phyloP scores from a whole-genome alignment of 164 flowering plant genomes.

The Cinnamomum chago region DNA sequence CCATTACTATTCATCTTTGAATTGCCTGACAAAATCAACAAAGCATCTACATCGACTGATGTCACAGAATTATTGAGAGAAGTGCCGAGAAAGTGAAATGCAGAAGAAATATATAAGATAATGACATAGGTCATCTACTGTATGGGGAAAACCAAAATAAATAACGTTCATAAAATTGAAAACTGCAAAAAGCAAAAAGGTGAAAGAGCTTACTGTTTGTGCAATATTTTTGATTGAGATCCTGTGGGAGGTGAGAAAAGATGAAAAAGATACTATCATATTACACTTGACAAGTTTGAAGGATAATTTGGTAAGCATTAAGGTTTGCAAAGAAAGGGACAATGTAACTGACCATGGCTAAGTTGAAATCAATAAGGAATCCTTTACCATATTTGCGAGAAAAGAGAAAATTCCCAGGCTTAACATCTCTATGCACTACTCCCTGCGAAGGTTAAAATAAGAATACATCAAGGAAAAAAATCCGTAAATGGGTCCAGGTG shows the following conservation, averaged over 20 bases:
- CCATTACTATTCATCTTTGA: conserved; percentile 22
- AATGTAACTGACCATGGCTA: conserved; percentile 70
- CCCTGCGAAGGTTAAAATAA: conserved; percentile 46
- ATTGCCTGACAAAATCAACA: conserved; percentile 35
- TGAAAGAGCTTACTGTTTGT: conserved; percentile 39
- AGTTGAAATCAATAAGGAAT: conserved; percentile 92
- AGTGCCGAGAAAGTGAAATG: neutral
- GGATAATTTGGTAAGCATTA: neutral
- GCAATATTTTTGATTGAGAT: conserved; percentile 54
- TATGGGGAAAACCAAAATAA: no score
- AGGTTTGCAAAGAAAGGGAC: conserved; percentile 6
- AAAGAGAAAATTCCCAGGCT: conserved; percentile 96
- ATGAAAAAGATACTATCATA: neutral
- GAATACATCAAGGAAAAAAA: neutral
- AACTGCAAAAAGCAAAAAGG: conserved; percentile 3
- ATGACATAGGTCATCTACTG: no score
- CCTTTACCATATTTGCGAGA: conserved; percentile 68
- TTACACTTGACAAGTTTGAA: conserved; percentile 1
- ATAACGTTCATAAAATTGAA: no score
- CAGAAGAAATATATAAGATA: neutral
- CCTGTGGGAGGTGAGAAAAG: conserved; percentile 40
- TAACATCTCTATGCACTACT: conserved; percentile 88
- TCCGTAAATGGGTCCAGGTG: neutral
- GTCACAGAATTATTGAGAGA: neutral
- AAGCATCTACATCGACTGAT: conserved; percentile 3